Percentiles rank a stretch among this genome's conserved stretches.
Conservation (phyloP, 176 grass and related monocot genomes). For the Musa acuminata region DNA sequence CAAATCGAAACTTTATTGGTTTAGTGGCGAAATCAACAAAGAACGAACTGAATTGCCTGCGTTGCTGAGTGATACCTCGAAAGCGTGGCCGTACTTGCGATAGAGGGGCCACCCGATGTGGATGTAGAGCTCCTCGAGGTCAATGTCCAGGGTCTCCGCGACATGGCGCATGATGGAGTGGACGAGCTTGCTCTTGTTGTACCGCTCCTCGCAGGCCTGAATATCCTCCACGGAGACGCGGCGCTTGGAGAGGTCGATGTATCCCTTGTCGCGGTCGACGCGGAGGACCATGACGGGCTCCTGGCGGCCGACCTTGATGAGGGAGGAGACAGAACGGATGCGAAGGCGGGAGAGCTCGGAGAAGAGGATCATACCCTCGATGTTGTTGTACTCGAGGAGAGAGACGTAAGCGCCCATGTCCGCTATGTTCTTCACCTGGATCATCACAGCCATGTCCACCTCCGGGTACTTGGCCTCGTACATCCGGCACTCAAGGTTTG, state of each 20-base stretch:
- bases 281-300: conserved; percentile 92
- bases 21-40: too few relatives aligned
- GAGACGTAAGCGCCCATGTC: conserved; percentile 92
- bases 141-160: conserved; percentile 73
- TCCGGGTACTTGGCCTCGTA: conserved; percentile 72
- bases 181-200: conserved; percentile 94
- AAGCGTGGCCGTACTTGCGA: conserved; percentile 81
- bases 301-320: conserved; percentile 97
- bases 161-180: conserved; percentile 99
- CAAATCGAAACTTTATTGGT: background rate
- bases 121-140: conserved; percentile 76
- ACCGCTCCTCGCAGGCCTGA: conserved; percentile 65
- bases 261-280: conserved; percentile 87
- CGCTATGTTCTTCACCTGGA: conserved; percentile 97
- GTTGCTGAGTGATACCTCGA: conserved; percentile 33
- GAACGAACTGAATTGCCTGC: too few relatives aligned
- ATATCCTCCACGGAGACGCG: conserved; percentile 88
- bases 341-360: conserved; percentile 89
- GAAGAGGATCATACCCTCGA: conserved; percentile 97
- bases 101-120: conserved; percentile 76
- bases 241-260: conserved; percentile 93
- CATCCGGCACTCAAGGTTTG: conserved; percentile 79
- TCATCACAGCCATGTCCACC: conserved; percentile 91
- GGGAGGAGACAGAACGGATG: conserved; percentile 74
- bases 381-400: conserved; percentile 92